Conservation (phyloP, 371 early-diverging fungal genomes). For the Saksenaea oblongispora region DNA sequence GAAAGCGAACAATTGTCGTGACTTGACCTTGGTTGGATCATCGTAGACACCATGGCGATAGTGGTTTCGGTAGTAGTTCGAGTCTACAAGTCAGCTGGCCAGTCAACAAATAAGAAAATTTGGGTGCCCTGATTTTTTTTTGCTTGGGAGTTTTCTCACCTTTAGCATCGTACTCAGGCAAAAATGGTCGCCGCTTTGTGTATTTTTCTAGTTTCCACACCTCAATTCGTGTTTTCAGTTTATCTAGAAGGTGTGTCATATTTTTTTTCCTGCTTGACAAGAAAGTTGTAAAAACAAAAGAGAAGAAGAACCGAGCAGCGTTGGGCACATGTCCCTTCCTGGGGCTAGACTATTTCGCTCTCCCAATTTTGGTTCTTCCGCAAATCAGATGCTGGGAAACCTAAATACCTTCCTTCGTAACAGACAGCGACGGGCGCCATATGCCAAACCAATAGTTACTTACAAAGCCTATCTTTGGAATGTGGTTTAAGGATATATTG, state of each 20-base stretch:
- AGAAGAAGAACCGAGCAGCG: constrained; percentile 2
- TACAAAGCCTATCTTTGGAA: too few species aligned
- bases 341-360: too few species aligned
- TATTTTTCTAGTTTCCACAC: constrained; percentile 58
- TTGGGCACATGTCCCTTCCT: background rate
- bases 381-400: too few species aligned
- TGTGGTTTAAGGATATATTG: too few species aligned
- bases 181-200: constrained; percentile 45
- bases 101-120: constrained; percentile 17
- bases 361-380: too few species aligned
- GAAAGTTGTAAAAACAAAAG: background rate
- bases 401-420: too few species aligned
- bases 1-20: background rate
- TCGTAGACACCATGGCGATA: constrained; percentile 67
- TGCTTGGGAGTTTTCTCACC: constrained; percentile 10
- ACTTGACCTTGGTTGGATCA: constrained; percentile 14
- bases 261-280: background rate
- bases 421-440: too few species aligned
- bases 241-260: constrained; percentile 55
- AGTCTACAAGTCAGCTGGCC: constrained; percentile 24
- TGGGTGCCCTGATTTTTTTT: background rate
- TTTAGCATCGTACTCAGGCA: constrained; percentile 54
- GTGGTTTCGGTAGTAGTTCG: constrained; percentile 55
- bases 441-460: too few species aligned
- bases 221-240: constrained; percentile 51